These are phyloP conservation scores for Cutaneotrichosporon sp. DNA, from an alignment of 1,284 basidiomycete species.

Conservation along the genomic window DNA sequence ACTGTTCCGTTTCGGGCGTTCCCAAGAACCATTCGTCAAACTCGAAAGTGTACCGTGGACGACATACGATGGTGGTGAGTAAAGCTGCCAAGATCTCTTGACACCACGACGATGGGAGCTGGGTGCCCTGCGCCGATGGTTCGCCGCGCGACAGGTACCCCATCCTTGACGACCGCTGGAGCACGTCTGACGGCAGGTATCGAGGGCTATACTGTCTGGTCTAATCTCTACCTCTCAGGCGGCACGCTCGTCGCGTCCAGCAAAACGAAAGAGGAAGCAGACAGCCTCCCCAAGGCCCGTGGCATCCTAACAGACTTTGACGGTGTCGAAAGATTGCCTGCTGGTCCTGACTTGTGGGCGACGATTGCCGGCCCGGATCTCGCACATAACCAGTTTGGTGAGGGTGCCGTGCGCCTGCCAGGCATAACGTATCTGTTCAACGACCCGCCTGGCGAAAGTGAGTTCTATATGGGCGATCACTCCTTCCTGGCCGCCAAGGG, in stretches of 20 bases:
- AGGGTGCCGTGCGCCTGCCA: slow-evolving; percentile 31
- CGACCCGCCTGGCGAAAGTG: slow-evolving; percentile 41
- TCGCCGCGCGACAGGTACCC: neutral
- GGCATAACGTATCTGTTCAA: slow-evolving; percentile 49
- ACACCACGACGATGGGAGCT: neutral
- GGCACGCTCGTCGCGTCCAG: slow-evolving; percentile 25
- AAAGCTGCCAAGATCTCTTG: too few relatives aligned
- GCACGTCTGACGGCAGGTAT: slow-evolving; percentile 26
- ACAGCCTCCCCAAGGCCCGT: slow-evolving; percentile 15
- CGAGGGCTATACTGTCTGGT: slow-evolving; percentile 41
- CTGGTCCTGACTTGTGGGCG: slow-evolving; percentile 38
- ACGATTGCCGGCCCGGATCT: slow-evolving; percentile 25
- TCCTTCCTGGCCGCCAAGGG: too few relatives aligned
- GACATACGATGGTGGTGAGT: slow-evolving; percentile 40
- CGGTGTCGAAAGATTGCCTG: slow-evolving; percentile 16
- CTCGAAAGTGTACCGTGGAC: slow-evolving; percentile 30
- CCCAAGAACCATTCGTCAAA: slow-evolving; percentile 22
- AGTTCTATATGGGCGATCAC: slow-evolving; percentile 4
- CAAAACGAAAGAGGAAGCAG: slow-evolving; percentile 14
- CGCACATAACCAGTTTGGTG: slow-evolving; percentile 34
- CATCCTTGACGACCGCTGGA: neutral
- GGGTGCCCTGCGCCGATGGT: neutral
- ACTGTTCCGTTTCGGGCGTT: neutral
- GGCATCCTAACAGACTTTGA: slow-evolving; percentile 23
- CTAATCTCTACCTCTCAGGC: slow-evolving; percentile 38